These are phyloP conservation scores for Croton laevigatus DNA, from an alignment of 441 rosid species.

Conservation along the genomic window DNA sequence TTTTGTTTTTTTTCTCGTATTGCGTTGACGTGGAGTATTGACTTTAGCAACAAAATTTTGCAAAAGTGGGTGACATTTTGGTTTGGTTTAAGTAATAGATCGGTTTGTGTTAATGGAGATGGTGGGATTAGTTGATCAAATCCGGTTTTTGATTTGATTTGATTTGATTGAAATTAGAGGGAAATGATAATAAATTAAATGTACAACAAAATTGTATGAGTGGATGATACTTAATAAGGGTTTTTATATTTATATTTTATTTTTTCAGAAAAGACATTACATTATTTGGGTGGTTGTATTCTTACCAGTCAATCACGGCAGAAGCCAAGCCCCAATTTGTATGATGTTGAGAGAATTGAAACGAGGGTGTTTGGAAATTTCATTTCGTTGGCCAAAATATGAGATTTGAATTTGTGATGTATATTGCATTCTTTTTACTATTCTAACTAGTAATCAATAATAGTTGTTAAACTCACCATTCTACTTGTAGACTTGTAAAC, in stretches of 20 bases:
- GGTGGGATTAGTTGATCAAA: conserved; percentile 11
- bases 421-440: too few species aligned
- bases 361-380: too few species aligned
- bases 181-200: not conserved
- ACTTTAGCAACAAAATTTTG: too few species aligned
- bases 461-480: too few species aligned
- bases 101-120: not conserved
- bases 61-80: not conserved
- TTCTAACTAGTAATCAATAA: too few species aligned
- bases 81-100: not conserved
- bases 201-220: not conserved
- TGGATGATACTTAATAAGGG: not conserved
- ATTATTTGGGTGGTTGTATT: not conserved
- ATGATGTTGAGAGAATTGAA: too few species aligned
- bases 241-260: not conserved
- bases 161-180: too few species aligned
- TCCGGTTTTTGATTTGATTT: not conserved
- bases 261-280: not conserved
- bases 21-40: conserved; percentile 1
- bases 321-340: not conserved
- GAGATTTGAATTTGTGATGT: too few species aligned
- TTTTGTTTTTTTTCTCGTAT: not conserved
- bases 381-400: too few species aligned
- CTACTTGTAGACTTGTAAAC: too few species aligned
- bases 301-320: conserved; percentile 23